Evolutionary conservation across 306 rosid species (phyloP), one percentile per base, ranked within the genome.

Genomic region (Carpinus fangiana): DNA sequence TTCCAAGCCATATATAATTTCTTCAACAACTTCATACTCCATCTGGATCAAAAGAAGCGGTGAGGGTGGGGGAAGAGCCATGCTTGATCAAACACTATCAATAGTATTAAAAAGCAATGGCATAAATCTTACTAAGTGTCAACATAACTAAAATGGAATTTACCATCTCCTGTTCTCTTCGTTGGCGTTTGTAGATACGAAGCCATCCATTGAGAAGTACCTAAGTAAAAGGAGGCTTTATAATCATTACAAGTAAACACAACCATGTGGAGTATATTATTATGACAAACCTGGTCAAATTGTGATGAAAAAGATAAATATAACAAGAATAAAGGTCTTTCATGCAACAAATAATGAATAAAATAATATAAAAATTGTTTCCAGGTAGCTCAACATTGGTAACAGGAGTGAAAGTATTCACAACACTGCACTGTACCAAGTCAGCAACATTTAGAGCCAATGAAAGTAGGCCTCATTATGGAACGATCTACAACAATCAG

Each of bases 131-230:
- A 78, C 82, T 47, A 52, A 45, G 57, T 65, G 60, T 31, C 51
- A 70, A 50, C 72, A 79, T 79, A 70, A 78, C 45, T 79, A 55
- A 62, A 80, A 50, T 50, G 78, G 28, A 80, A 75, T 45, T 83
- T 83, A 95, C 97, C 98, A 95, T 86, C 89, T 95, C 98, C 70
- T 95, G 98, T 82, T 92, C 92, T 86, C 86, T 92, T 66, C 97
- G 82, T 61, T 92, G 92, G 72, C 88, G 95, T 84, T 80, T 91
- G 88, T 47, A 92, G 81, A 92, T 88, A 73, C 88, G 93, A 85
- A 89, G 95, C 98, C 98, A 95, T 73, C 89, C 98, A 71, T 86
- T 95, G 78, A 92, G 97, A 75, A 92, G 84, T 41, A 88, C 91
- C 98, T 95, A 62, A 45, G 79, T 17, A 73, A 38, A 75, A 78